Evolutionary conservation across 1,284 basidiomycete genomes (phyloP).

Genomic region (Exsudoporus floridanus): DNA sequence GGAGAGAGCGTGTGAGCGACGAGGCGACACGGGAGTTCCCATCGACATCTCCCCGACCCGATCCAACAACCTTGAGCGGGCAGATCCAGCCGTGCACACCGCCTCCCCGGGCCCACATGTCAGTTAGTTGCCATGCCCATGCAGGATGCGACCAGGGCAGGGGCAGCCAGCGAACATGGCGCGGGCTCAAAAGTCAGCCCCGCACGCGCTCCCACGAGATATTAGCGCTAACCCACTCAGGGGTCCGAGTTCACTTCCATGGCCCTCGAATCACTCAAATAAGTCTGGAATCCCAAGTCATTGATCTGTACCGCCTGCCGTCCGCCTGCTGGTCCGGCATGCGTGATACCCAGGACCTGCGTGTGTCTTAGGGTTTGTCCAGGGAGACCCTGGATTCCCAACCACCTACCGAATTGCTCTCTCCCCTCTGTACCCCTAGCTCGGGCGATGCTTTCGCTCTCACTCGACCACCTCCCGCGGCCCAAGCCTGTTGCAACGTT

Average conservation of each 20-base stretch:
- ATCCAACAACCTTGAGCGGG: constrained; percentile 12
- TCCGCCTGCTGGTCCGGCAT: constrained; percentile 35
- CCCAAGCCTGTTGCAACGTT: constrained; percentile 24
- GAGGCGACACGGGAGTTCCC: constrained; percentile 15
- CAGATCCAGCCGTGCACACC: constrained; percentile 3
- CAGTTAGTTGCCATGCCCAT: constrained; percentile 4
- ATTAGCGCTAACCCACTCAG: constrained; percentile 32
- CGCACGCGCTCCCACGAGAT: constrained; percentile 31
- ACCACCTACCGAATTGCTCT: constrained; percentile 26
- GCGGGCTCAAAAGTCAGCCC: constrained; percentile 4
- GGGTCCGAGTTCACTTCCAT: constrained; percentile 30
- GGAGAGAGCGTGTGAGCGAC: constrained; percentile 29
- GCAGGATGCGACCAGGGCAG: constrained; percentile 4
- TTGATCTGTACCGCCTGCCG: constrained; percentile 36
- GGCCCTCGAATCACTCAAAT: constrained; percentile 29
- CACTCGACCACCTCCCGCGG: constrained; percentile 30
- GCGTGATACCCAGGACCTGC: constrained; percentile 32
- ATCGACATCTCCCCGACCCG: constrained; percentile 4
- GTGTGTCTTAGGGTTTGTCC: constrained; percentile 35
- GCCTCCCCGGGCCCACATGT: constrained; percentile 12
- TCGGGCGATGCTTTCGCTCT: constrained; percentile 33
- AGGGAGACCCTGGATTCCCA: constrained; percentile 29
- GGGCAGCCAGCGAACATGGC: not conserved
- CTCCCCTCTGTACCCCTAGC: constrained; percentile 28
- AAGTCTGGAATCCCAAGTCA: constrained; percentile 35